Conservation (phyloP, 1,284 basidiomycete species). For the Ustilago loliicola region DNA sequence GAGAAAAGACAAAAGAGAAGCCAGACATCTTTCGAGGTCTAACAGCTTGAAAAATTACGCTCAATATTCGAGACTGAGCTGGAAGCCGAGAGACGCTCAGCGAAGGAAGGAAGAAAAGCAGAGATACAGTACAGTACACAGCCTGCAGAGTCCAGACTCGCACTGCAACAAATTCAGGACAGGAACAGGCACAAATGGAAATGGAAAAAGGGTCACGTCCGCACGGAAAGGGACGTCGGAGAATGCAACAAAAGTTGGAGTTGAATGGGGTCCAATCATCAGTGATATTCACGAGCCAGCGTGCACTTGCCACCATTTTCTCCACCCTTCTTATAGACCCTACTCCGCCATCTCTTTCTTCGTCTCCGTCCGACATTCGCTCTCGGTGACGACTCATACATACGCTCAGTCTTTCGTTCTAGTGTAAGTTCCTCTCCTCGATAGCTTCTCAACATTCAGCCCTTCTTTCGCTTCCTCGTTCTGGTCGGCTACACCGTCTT, state of each 20-base stretch:
- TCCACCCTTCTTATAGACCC: background rate
- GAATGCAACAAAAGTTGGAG: slow-evolving; percentile 1
- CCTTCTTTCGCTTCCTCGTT: background rate
- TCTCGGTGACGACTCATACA: background rate
- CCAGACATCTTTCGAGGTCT: background rate
- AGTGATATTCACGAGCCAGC: background rate
- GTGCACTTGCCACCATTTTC: slow-evolving; percentile 23
- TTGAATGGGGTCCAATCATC: slow-evolving; percentile 14
- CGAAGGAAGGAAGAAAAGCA: slow-evolving; percentile 22
- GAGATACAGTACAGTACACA: background rate
- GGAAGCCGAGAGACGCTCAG: slow-evolving; percentile 41
- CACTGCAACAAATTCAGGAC: background rate
- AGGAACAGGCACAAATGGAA: too few relatives aligned
- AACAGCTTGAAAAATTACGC: background rate
- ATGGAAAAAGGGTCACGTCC: slow-evolving; percentile 3
- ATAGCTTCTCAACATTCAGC: background rate
- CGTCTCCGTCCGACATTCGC: background rate
- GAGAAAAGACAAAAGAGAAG: too few relatives aligned
- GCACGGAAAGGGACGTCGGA: slow-evolving; percentile 1
- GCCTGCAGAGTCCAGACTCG: background rate
- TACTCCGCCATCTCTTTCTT: background rate
- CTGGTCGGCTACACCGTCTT: background rate
- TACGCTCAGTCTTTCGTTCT: background rate
- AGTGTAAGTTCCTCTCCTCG: background rate
- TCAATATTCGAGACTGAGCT: slow-evolving; percentile 26